Evolutionary conservation across 768 basidiomycete species (phyloP).

Genomic region (Hygrophorus russula): DNA sequence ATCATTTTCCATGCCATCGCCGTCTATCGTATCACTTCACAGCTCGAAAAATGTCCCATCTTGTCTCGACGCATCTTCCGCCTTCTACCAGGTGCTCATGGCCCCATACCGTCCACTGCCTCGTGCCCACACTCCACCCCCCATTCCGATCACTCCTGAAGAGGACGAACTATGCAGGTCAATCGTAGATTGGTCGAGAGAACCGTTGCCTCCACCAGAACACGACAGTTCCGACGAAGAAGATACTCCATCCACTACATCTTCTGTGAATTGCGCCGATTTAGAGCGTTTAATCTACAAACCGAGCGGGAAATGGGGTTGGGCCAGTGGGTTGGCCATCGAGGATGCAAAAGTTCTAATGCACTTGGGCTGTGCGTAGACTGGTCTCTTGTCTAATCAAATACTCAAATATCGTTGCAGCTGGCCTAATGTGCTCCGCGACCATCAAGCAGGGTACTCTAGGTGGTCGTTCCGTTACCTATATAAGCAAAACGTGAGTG

Average conservation of each 20-base stretch:
- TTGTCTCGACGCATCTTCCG: conserved; percentile 7
- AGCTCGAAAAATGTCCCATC: not conserved
- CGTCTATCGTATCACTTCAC: not conserved
- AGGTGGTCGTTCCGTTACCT: conserved; percentile 5
- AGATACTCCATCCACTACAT: not conserved
- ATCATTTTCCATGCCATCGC: too few relatives aligned
- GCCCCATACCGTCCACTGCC: conserved; percentile 5
- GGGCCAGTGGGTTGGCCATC: conserved; percentile 6
- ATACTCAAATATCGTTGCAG: not conserved
- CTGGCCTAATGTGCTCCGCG: conserved; percentile 4
- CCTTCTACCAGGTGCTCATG: conserved; percentile 9
- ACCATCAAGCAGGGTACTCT: conserved; percentile 5
- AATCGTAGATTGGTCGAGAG: conserved; percentile 3
- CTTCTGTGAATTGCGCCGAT: not conserved
- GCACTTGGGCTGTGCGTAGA: conserved; percentile 1
- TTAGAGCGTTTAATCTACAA: conserved; percentile 3
- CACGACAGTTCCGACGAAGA: conserved; percentile 1
- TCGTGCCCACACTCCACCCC: not conserved
- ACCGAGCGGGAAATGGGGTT: conserved; percentile 9
- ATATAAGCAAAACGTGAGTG: conserved; percentile 8
- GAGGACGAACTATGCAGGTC: not conserved
- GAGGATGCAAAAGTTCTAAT: conserved; percentile 1
- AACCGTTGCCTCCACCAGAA: not conserved
- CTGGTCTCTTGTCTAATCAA: not conserved
- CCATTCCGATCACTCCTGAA: not conserved